Conservation (phyloP, 2,329 filamentous ascomycete species). For the Botrytis elliptica region DNA sequence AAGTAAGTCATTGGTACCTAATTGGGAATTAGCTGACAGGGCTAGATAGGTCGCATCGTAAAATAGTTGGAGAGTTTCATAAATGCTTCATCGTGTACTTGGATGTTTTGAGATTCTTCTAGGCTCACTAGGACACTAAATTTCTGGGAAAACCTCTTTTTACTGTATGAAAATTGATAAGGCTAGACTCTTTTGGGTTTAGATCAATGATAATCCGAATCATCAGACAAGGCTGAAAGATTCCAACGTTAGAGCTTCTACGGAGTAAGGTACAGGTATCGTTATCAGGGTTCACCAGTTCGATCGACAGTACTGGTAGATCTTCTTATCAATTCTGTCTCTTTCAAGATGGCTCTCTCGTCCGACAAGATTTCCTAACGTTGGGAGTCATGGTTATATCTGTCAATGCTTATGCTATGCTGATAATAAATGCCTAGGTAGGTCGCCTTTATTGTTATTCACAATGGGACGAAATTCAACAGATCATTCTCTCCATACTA, state of each 20-base stretch:
- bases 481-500: not conserved
- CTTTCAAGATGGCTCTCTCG: not conserved
- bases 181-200: not conserved
- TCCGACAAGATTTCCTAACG: not conserved
- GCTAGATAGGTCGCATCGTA: not conserved
- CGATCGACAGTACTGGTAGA: not conserved
- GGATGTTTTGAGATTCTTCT: slow-evolving; percentile 7
- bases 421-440: no score
- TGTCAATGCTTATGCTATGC: not conserved
- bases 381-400: not conserved
- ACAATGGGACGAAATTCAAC: not conserved
- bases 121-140: not conserved
- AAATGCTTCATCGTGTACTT: slow-evolving; percentile 9
- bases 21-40: not conserved
- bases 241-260: not conserved
- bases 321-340: not conserved
- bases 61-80: slow-evolving; percentile 6
- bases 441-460: not conserved
- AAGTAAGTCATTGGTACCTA: not conserved
- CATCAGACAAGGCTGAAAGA: not conserved
- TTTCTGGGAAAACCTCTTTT: not conserved
- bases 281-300: not conserved
- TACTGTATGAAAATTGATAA: not conserved
- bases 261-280: not conserved
- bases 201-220: not conserved